These are phyloP conservation scores for Phytophthora macrochlamydospora DNA, from an alignment of 352 stramenopile species.

Conservation along the genomic window DNA sequence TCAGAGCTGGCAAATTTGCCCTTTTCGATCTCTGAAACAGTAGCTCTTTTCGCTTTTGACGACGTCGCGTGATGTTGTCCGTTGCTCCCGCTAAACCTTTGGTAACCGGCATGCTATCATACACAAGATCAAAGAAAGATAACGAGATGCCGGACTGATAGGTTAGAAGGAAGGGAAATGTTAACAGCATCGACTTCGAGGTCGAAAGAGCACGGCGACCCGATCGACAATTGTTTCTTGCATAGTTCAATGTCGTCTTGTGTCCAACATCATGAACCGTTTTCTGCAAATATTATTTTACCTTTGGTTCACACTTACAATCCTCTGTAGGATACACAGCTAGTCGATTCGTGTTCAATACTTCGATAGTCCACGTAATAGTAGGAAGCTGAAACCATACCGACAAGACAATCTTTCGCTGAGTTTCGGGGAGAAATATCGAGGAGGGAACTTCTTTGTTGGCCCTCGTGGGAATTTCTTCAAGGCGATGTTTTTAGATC, in stretches of 20 bases:
- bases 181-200: background rate
- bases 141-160: slow-evolving; percentile 3
- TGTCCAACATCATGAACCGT: slow-evolving; percentile 5
- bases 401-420: background rate
- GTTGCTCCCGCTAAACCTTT: slow-evolving; percentile 5
- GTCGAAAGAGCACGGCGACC: background rate
- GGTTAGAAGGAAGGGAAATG: background rate
- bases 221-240: background rate
- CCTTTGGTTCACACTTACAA: background rate
- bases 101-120: slow-evolving; percentile 10
- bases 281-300: slow-evolving; percentile 3
- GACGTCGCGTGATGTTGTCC: background rate
- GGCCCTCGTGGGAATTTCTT: too few species aligned
- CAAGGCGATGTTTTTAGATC: too few species aligned
- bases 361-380: background rate
- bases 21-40: background rate
- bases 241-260: slow-evolving; percentile 8
- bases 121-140: slow-evolving; percentile 10
- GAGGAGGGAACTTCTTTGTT: background rate
- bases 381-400: background rate
- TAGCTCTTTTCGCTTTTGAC: slow-evolving; percentile 1
- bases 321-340: background rate
- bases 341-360: background rate
- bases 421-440: background rate
- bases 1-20: background rate